These are phyloP conservation scores for Oehlia diaphana DNA, from an alignment of 192 early-diverging fungal genomes.

Conservation along the genomic window DNA sequence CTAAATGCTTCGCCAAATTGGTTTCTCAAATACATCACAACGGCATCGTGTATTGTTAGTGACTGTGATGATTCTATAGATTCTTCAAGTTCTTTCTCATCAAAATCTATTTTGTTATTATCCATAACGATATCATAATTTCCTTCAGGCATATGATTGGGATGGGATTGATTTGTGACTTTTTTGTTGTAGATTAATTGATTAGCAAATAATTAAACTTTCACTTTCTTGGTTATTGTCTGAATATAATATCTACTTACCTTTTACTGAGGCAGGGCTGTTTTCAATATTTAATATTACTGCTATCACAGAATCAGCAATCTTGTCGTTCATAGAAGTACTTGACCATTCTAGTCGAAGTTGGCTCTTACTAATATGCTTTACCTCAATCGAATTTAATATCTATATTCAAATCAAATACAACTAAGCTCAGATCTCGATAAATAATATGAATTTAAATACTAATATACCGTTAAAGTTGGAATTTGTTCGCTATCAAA, in stretches of 20 bases:
- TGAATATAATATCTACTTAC: background rate
- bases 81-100: background rate
- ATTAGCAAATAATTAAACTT: no score
- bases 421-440: background rate
- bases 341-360: constrained; percentile 90
- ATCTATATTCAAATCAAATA: constrained; percentile 20
- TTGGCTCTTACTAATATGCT: constrained; percentile 52
- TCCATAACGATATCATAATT: background rate
- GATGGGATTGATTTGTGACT: constrained; percentile 3
- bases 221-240: no score
- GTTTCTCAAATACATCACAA: constrained; percentile 2
- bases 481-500: constrained; percentile 38
- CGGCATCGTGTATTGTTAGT: background rate
- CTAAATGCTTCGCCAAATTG: constrained; percentile 19
- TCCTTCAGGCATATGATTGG: background rate
- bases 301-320: constrained; percentile 91
- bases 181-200: background rate
- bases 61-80: background rate
- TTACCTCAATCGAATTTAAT: constrained; percentile 75
- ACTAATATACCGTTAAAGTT: constrained; percentile 34
- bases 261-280: constrained; percentile 87
- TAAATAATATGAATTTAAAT: background rate
- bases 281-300: constrained; percentile 83
- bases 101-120: background rate
- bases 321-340: constrained; percentile 90